Evolutionary conservation across 2,329 filamentous ascomycete genomes (phyloP).

Genomic region (Xylaria multiplex): DNA sequence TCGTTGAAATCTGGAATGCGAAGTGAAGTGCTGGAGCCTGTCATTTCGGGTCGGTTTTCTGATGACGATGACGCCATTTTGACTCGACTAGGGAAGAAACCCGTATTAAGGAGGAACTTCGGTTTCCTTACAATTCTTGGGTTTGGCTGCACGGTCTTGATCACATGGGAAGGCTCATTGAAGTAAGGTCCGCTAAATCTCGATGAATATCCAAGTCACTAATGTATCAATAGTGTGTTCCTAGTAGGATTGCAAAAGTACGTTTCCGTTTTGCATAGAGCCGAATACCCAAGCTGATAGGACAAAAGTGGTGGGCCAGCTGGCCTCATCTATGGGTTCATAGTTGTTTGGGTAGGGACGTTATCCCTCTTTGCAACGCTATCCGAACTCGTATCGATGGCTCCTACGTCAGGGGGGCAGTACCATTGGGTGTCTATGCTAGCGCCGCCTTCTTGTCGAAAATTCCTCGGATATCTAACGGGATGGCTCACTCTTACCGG

Average conservation of each 20-base stretch:
- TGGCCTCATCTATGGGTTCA: slow-evolving; percentile 61
- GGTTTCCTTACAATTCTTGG: slow-evolving; percentile 39
- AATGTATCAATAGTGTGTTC: slow-evolving; percentile 21
- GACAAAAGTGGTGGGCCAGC: slow-evolving; percentile 48
- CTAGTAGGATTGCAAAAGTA: slow-evolving; percentile 32
- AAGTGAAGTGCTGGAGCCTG: too few species aligned
- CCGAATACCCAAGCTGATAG: too few species aligned
- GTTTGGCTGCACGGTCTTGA: slow-evolving; percentile 38
- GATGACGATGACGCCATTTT: slow-evolving; percentile 25
- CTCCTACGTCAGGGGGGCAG: slow-evolving; percentile 37
- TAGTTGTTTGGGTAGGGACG: slow-evolving; percentile 60
- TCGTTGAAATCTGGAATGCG: too few species aligned
- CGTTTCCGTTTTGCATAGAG: slow-evolving; percentile 46
- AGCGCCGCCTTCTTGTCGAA: slow-evolving; percentile 27
- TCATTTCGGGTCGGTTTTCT: not conserved
- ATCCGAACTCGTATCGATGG: slow-evolving; percentile 58
- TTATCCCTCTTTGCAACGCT: slow-evolving; percentile 57
- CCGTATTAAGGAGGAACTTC: slow-evolving; percentile 37
- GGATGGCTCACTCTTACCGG: slow-evolving; percentile 38
- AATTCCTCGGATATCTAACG: slow-evolving; percentile 36
- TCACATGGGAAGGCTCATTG: slow-evolving; percentile 39
- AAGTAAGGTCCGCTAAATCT: not conserved
- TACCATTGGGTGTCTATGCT: slow-evolving; percentile 43
- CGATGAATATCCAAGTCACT: not conserved
- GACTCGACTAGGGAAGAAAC: slow-evolving; percentile 35